Evolutionary conservation across 495 filamentous ascomycete genomes (phyloP), one percentile per base, ranked within the genome.

Genomic region (Cryomyces minteri): DNA sequence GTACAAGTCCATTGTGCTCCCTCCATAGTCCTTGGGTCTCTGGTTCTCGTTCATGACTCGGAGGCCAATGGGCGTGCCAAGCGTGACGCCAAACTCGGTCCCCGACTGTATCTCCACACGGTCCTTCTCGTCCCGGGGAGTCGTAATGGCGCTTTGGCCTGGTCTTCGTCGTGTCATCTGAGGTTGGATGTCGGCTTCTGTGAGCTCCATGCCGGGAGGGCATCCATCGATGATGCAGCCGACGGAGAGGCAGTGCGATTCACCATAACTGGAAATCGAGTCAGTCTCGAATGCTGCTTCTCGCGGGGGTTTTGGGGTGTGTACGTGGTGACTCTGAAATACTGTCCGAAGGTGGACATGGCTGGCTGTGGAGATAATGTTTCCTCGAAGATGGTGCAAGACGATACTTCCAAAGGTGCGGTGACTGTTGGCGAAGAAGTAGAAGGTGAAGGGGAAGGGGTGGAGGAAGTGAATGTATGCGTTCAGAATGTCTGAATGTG

Each of bases 101-200:
- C 90, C 90, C 4, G 85, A 92, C 58, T 95, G 86, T 58, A 98
- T 96, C 54, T 84, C 69, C 4, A 96, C 88, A 31, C 71, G 62
- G 63, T 98, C 90, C 59, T 88, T 88, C 63, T 98, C 90, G 57
- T 96, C 73, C 33, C 90, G 77, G 33, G 92, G 90, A 31, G 90
- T 98, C 4, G 86, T 88, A 52, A 98, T 75, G 39, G 76, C 79
- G 54, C 77, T 84, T 62, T 98, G 92, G 37, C 90, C 90, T 8
- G 90, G 90, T 38, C 90, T 74, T 48, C 90, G 71, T 48, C 92
- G 79, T 31, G 80, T 92, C 74, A 98, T 79, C 63, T 95, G 90
- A 38, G 85, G 83, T 64, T 98, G 90, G 57, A 98, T 90, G 59
- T 94, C 87, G 47, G 67, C 71, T 63, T 94, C 88, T 42, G 79